A percentile compares a stretch with the other conserved stretches of the same genome.
phyloP scores from a whole-genome alignment of 208 protist species.

The Trypanosoma scelopori region DNA sequence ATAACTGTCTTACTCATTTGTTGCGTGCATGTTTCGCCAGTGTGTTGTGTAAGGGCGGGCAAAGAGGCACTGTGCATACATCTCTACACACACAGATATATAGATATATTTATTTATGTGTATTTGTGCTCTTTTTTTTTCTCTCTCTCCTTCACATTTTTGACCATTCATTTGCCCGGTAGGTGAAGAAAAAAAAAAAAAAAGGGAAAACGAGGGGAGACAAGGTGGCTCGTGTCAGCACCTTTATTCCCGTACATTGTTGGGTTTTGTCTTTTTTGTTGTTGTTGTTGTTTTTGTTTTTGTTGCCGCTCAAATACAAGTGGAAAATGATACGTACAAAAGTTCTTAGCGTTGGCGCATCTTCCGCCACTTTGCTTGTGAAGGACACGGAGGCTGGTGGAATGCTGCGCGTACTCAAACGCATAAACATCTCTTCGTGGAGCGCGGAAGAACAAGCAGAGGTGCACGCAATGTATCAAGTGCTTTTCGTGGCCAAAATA shows the following conservation, averaged over 20 bases:
- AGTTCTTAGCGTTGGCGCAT: slow-evolving; percentile 63
- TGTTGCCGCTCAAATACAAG: background rate
- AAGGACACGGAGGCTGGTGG: slow-evolving; percentile 63
- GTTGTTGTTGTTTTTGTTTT: slow-evolving; percentile 15
- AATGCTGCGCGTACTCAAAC: slow-evolving; percentile 61
- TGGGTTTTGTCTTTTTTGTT: slow-evolving; percentile 1
- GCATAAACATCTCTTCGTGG: slow-evolving; percentile 64
- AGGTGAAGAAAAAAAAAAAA: background rate
- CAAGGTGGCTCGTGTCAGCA: background rate
- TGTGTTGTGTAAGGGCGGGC: too few relatives aligned
- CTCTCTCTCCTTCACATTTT: background rate
- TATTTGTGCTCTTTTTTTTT: too few relatives aligned
- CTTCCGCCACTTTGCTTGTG: slow-evolving; percentile 79
- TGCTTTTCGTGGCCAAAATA: slow-evolving; percentile 27
- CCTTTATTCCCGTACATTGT: background rate
- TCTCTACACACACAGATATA: too few relatives aligned
- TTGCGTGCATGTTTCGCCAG: too few relatives aligned
- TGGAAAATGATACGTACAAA: slow-evolving; percentile 75
- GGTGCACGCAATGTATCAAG: slow-evolving; percentile 44
- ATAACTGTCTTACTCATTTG: too few relatives aligned
- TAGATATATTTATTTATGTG: too few relatives aligned
- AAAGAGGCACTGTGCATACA: too few relatives aligned
- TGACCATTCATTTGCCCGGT: slow-evolving; percentile 9
- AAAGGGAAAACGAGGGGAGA: slow-evolving; percentile 4
- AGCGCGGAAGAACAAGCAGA: slow-evolving; percentile 29